phyloP scores from a whole-genome alignment of 352 stramenopile species.

The Phytophthora pini region DNA sequence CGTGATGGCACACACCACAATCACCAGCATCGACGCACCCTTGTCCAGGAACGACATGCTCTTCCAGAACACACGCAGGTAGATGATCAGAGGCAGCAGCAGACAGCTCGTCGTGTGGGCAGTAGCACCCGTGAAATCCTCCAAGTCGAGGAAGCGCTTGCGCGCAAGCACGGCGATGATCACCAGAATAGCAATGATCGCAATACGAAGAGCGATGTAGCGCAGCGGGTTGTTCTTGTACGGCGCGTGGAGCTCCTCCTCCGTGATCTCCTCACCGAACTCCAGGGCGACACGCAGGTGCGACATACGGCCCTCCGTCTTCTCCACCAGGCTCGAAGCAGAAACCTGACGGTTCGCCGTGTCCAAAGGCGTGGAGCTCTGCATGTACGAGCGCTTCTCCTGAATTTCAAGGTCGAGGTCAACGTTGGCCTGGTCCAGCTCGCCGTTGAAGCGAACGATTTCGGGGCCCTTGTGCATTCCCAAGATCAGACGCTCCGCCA shows the following conservation, averaged over 20 bases:
- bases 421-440: background rate
- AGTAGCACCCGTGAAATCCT: slow-evolving; percentile 41
- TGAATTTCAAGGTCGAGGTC: background rate
- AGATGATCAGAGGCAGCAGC: slow-evolving; percentile 55
- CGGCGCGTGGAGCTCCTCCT: slow-evolving; percentile 25
- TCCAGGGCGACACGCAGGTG: slow-evolving; percentile 19
- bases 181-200: slow-evolving; percentile 49
- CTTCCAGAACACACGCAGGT: slow-evolving; percentile 53
- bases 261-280: slow-evolving; percentile 39
- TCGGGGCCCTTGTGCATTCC: background rate
- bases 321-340: slow-evolving; percentile 18
- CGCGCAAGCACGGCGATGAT: slow-evolving; percentile 45
- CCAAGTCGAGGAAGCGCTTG: slow-evolving; percentile 57
- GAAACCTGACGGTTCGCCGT: background rate
- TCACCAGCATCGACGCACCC: slow-evolving; percentile 40
- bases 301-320: slow-evolving; percentile 13
- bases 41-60: slow-evolving; percentile 56
- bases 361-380: background rate
- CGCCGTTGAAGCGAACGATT: background rate
- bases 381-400: background rate
- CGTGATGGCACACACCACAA: slow-evolving; percentile 53
- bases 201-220: slow-evolving; percentile 27
- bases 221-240: slow-evolving; percentile 24
- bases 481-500: background rate
- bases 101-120: slow-evolving; percentile 44